Conservation (phyloP, 495 filamentous ascomycete species). For the Geoglossum glabrum region DNA sequence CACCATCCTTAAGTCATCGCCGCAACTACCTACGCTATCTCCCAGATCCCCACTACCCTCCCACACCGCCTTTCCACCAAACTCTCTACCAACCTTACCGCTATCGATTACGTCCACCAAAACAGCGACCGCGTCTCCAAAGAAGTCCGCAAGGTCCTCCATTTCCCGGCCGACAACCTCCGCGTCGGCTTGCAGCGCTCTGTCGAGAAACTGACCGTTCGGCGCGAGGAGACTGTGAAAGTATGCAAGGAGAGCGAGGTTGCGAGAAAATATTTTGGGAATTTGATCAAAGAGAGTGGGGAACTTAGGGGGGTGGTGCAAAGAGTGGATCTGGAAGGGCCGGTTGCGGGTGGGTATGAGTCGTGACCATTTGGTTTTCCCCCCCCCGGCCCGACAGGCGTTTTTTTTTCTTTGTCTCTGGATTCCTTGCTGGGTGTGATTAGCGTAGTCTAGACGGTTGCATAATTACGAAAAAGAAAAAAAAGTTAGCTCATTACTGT, state of each 20-base stretch:
- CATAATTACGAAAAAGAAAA: no score
- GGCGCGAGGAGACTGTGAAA: conserved; percentile 62
- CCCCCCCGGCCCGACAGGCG: no score
- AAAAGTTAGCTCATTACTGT: no score
- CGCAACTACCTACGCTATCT: conserved; percentile 56
- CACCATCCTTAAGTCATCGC: conserved; percentile 34
- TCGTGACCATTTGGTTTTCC: no score
- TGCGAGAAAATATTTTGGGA: conserved; percentile 70
- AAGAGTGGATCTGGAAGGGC: conserved; percentile 60
- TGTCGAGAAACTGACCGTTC: conserved; percentile 57
- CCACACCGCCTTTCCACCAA: conserved; percentile 72
- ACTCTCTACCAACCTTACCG: conserved; percentile 52
- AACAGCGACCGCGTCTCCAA: conserved; percentile 67
- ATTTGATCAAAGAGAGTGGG: conserved; percentile 56
- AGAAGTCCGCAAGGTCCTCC: conserved; percentile 71
- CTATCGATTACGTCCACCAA: conserved; percentile 77
- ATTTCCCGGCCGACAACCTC: conserved; percentile 63
- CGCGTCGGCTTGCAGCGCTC: conserved; percentile 58
- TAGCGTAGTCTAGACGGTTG: no score
- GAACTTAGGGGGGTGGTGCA: conserved; percentile 56
- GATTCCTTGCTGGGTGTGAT: neutral
- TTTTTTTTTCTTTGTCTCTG: neutral
- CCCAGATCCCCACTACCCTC: conserved; percentile 70
- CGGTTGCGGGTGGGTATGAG: conserved; percentile 21
- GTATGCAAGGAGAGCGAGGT: conserved; percentile 52